Evolutionary conservation across 129 eudicot species (phyloP), one percentile per base, ranked within the genome.

Genomic region (Saussurea involucrata): DNA sequence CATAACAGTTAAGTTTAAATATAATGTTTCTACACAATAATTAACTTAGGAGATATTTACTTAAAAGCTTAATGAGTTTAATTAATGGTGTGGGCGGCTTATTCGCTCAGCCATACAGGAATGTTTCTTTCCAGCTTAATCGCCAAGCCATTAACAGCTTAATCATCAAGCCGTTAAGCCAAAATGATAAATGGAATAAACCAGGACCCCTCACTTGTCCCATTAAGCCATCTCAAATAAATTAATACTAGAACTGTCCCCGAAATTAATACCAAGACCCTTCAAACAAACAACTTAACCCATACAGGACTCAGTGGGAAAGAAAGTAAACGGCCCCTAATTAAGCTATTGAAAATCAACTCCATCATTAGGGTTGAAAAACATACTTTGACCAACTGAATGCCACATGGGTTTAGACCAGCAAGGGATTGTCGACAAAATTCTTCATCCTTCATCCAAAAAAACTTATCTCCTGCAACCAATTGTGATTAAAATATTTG

Each of bases 371-470:
- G 27, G 29, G 46, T 27, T 46, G 25, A 13, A 28, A 5, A 68
- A 6, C 86, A 72, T 91, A 94, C 98, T 83, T 64, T 87, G 4
- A 94, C 96, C 76, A 86, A 74, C 44, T 83, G 73, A 63, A 94
- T 87, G 75, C 80, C 33, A 31, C 73, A 77, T 2, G 98, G 96
- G 58, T 94, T 89, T 1, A 94, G 68, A 60, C 98, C 98, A 25
- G 98, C 98, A 25, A 94, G 86, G 22, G 91, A 84, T 78, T 91
- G 96, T n/a, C 97, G 88, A 34, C 87, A 73, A 75, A 94, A 85
- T 81, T 94, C 98, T 68, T 71, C 89, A 83, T 94, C 97, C 66
- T 77, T 89, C 20, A 89, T 6, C 97, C 98, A 94, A 40, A 84
- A 69, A 82, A 94, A 89, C 37, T 82, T 91, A 71, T 94, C 98